phyloP scores from a whole-genome alignment of 768 basidiomycete species.

The Pleurotus eryngii region DNA sequence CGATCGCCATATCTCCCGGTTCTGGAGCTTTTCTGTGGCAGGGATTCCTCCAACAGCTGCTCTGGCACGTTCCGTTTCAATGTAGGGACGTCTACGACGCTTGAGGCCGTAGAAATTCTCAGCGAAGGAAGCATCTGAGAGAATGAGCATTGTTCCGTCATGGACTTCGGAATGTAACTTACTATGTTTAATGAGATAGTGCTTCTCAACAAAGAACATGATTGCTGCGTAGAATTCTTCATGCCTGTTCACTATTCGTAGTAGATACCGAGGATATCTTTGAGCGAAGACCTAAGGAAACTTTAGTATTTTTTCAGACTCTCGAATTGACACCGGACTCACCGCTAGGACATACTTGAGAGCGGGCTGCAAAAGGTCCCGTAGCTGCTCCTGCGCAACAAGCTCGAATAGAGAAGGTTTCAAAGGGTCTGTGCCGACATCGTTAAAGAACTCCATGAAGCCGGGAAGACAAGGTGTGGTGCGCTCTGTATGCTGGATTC shows the following conservation, averaged over 20 bases:
- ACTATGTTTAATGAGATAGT: constrained; percentile 89
- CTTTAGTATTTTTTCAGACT: neutral
- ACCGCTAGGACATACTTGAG: constrained; percentile 92
- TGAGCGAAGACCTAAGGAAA: constrained; percentile 83
- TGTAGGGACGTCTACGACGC: constrained; percentile 66
- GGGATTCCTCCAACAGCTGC: constrained; percentile 68
- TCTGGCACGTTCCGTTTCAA: constrained; percentile 63
- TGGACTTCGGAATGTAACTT: constrained; percentile 20
- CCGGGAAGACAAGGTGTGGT: neutral
- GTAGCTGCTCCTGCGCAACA: constrained; percentile 88
- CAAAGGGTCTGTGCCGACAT: constrained; percentile 65
- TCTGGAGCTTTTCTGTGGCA: constrained; percentile 61
- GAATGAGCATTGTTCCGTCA: constrained; percentile 2
- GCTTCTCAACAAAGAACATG: constrained; percentile 86
- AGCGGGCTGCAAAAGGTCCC: constrained; percentile 90
- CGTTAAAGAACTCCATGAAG: constrained; percentile 80
- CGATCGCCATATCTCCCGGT: constrained; percentile 69
- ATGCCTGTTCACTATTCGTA: constrained; percentile 89
- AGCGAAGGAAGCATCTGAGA: constrained; percentile 83
- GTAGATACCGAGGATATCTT: constrained; percentile 86
- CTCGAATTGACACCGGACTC: constrained; percentile 23
- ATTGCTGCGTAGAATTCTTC: constrained; percentile 92
- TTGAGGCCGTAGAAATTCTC: constrained; percentile 97
- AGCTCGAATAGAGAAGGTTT: constrained; percentile 89
- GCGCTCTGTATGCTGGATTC: neutral